Conservation (phyloP, 225 moss, liverwort and hornwort genomes). For the Antitrichia curtipendula region DNA sequence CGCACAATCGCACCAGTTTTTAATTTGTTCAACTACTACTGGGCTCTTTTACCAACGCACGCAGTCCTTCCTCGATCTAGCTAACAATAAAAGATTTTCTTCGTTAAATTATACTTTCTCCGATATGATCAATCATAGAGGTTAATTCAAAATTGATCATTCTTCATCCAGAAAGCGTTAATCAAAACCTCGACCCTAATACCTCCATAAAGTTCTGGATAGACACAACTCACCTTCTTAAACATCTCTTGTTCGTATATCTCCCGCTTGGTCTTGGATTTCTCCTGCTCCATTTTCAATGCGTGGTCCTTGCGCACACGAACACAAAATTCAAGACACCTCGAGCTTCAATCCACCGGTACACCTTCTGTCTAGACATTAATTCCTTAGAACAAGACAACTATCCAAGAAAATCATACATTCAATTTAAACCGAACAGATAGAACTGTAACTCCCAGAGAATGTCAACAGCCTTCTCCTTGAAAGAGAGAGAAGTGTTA, state of each 20-base stretch:
- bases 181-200: background rate
- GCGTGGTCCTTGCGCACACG: background rate
- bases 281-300: background rate
- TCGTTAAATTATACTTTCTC: no score
- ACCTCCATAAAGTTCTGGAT: background rate
- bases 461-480: background rate
- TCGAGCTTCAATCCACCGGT: no score
- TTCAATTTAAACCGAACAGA: background rate
- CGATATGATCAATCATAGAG: no score
- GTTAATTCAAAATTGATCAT: background rate
- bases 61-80: background rate
- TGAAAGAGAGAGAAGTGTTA: background rate
- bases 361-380: no score
- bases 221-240: no score
- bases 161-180: background rate
- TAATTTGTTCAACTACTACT: background rate
- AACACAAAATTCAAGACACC: background rate
- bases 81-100: background rate
- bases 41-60: background rate
- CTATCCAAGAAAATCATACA: no score
- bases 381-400: no score
- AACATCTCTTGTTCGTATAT: background rate
- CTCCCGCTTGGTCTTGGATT: background rate
- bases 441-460: background rate
- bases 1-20: background rate